Base-by-base conservation (phyloP, 176 grass and related monocot genomes). In the Bonia amplexicaulis region DNA sequence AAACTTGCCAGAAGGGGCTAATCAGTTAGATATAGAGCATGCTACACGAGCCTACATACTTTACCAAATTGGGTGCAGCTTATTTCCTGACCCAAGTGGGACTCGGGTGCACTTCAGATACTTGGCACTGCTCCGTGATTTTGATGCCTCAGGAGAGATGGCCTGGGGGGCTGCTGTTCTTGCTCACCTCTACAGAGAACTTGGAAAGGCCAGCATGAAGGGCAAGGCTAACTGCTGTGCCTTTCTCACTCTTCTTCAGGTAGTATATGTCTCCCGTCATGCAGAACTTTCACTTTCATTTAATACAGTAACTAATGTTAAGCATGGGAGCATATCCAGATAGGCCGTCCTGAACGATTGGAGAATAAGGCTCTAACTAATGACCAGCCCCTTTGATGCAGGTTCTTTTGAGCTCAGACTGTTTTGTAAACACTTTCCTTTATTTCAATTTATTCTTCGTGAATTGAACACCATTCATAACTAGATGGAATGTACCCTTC, bases 1-100 rank as follows among this genome's bases (percentile, higher is more conserved):
- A 69, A 75, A 54, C 64, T 74, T 84, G 72, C 85, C 80, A 51
- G 84, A 80, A 58, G 49, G 80, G 9, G 85, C 85, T 45, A 47
- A 60, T 55, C 80, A 79, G 69, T 47, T 59, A 61, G 66, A 87
- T 29, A 73, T 84, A 69, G 75, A 87, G 60, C 86, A 67, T 84
- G 66, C 85, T 52, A 49, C 85, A 53, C 51, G 85, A 51, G 85
- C 89, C 39, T 90, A 87, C 31, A 90, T 87, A 61, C 65, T 87
- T 80, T 90, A 90, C 31, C 89, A 90, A 79, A 74, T 87, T 49
- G 85, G 89, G 33, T 87, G 85, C 70, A 90, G 85, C 31, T 87
- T 90, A 52, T 90, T 90, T 84, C 85, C 89, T 74, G 85, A 90
- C 9, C 89, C 80, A 9, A 90, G 89, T 62, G 89, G 89, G 53